Evolutionary conservation across 257 asterid genomes (phyloP), one percentile per base, ranked within the genome.

Genomic region (Jacaranda mimosifolia): DNA sequence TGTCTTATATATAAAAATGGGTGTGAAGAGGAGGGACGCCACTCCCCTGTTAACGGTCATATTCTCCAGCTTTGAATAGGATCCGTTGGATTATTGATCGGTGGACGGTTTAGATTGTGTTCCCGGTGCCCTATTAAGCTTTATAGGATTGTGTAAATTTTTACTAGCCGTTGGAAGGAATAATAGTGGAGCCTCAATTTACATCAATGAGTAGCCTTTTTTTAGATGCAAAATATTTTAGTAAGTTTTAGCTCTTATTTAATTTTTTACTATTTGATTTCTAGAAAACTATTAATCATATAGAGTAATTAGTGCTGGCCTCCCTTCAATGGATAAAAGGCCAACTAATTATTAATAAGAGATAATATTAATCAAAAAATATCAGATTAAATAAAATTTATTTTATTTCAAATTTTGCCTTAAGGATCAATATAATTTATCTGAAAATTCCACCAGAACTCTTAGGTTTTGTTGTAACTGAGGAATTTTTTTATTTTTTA

Each of bases 21-120:
- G 60, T 51, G 39, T 45, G 82, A 18, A 77, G 80, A 42, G 80
- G 84, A 67, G 78, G 68, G 82, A 53, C 83, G 85, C 84, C 70
- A 71, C 74, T 53, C 60, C 57, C 26, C 38, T 11, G 1, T 21
- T 55, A 89, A 87, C 94, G 94, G 94, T 89, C 91, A 81, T 80
- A 84, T 85, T 84, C 70, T 67, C 80, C 58, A 63, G 14, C 70
- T 80, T 60, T 46, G 83, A 84, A 80, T 72, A 43, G 14, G 65
- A 69, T 4, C 83, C 94, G 85, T 87, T 80, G 79, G 91, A 89
- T 87, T 51, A 40, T 3, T 3, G 18, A 59, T 36, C 13, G 63
- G 6, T 46, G 38, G 70, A 78, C 85, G 89, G 89, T 49, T 57
- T 9, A 40, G 76, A 81, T 81, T 42, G 15, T 53, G 51, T 53